Percentiles rank a stretch among this genome's conserved stretches.
Conservation (phyloP, 306 rosid genomes). For the Trifolium dubium region DNA sequence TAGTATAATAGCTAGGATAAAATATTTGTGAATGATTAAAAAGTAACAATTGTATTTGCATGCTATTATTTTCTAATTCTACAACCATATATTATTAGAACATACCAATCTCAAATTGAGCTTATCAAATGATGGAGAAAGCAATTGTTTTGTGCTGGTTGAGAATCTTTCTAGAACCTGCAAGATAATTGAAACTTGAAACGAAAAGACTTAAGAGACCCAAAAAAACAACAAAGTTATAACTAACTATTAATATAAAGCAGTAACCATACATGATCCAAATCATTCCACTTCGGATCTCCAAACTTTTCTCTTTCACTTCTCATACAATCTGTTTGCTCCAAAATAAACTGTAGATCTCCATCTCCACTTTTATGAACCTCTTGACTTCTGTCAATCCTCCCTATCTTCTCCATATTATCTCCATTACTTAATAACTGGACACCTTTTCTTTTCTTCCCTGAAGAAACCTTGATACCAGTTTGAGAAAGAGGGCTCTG, state of each 20-base stretch:
- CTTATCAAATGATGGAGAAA: constrained; percentile 60
- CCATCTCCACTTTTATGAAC: constrained; percentile 47
- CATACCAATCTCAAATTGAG: constrained; percentile 66
- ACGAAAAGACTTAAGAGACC: constrained; percentile 22
- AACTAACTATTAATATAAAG: constrained; percentile 30
- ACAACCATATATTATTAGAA: constrained; percentile 22
- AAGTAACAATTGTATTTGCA: constrained; percentile 27
- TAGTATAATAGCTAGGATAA: constrained; percentile 22
- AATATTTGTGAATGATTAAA: constrained; percentile 7
- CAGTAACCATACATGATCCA: constrained; percentile 66
- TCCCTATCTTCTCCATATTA: constrained; percentile 40
- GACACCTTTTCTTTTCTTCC: constrained; percentile 61
- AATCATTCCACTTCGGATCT: constrained; percentile 49
- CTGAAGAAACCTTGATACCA: constrained; percentile 52
- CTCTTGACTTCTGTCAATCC: constrained; percentile 47
- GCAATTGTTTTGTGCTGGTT: constrained; percentile 55
- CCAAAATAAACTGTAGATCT: constrained; percentile 39
- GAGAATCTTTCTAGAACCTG: constrained; percentile 65
- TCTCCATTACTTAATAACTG: constrained; percentile 47
- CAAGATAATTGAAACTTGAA: constrained; percentile 43
- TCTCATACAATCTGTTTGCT: constrained; percentile 40
- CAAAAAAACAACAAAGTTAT: constrained; percentile 34
- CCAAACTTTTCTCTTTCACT: constrained; percentile 51
- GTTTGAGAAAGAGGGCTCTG: constrained; percentile 43
- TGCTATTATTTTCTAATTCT: constrained; percentile 27